Base-by-base conservation (phyloP, 2,329 filamentous ascomycete species). In the Sphaerulina vaccinii region DNA sequence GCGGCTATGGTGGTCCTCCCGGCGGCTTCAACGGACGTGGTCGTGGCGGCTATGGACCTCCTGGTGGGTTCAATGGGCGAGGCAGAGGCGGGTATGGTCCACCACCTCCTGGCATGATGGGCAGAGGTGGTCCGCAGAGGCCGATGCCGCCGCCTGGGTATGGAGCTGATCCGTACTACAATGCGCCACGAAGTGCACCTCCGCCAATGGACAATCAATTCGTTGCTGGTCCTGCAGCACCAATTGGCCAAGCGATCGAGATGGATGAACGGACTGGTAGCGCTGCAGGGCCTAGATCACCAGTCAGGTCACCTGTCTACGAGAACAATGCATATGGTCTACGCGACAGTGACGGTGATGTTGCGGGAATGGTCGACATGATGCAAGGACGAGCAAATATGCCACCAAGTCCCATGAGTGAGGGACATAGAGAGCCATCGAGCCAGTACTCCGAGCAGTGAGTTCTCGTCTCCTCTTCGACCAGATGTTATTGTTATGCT, bases 401-500 rank as follows among this genome's bases (percentile, higher is more conserved):
- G 38, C 44, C 52, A n/a, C 50, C 70, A 65, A 45, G 70, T 68
- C 15, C 53, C 72, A 42, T 85, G 79, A 59, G 84, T 87, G 62
- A 77, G 76, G 1, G 85, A 87, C 67, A 81, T 87, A 52, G 80
- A 80, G 51, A 75, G 87, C 86, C 88, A 8, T 78, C 77, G 6
- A 92, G 87, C 74, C 80, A 80, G 60, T 92, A 93, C 68, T 79
- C 37, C 27, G 38, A 43, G 54, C 83, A 86, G 88, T 92, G 81
- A 80, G 86, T 72, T 22, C 13, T 21, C 9, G 10, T 11, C 3
- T 51, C 5, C 2, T 13, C 11, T 15, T n/a, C 10, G 16, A 22
- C 9, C 23, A 38, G 5, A 18, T 16, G 8, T 21, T 18, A 33
- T 19, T 41, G 16, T 44, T 35, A 13, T 49, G 39, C 53, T 62